Conservation (phyloP, 2,329 filamentous ascomycete species). For the Colletotrichum sojae region DNA sequence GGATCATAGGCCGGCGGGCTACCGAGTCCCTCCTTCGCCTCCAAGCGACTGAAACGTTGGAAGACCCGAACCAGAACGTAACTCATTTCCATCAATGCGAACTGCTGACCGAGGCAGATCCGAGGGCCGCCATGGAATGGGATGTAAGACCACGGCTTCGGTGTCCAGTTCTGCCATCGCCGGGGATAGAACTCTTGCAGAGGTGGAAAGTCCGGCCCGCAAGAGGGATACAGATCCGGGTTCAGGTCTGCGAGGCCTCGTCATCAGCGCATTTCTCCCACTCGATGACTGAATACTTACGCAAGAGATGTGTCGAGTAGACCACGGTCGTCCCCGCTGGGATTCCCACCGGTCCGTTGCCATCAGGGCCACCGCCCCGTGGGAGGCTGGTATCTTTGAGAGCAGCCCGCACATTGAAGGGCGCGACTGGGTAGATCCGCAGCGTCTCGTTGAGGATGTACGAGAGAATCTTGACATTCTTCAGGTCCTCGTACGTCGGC, state of each 20-base stretch:
- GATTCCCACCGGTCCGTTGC: slow-evolving; percentile 65
- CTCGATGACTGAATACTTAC: neutral
- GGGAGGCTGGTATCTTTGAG: slow-evolving; percentile 82
- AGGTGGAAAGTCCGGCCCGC: neutral
- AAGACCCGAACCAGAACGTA: slow-evolving; percentile 20
- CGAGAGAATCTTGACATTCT: slow-evolving; percentile 82
- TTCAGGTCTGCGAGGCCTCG: neutral
- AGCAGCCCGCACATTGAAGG: slow-evolving; percentile 82
- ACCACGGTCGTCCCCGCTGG: slow-evolving; percentile 37
- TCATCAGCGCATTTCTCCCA: slow-evolving; percentile 47
- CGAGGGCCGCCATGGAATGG: slow-evolving; percentile 67
- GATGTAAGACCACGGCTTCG: slow-evolving; percentile 65
- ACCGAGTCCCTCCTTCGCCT: neutral
- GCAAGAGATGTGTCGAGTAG: slow-evolving; percentile 15
- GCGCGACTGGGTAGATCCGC: slow-evolving; percentile 82
- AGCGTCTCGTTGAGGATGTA: slow-evolving; percentile 82
- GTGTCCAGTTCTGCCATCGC: slow-evolving; percentile 65
- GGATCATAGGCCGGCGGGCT: neutral
- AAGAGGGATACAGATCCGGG: slow-evolving; percentile 46
- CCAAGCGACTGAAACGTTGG: slow-evolving; percentile 48
- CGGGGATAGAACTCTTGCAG: slow-evolving; percentile 54
- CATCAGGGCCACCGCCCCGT: slow-evolving; percentile 63
- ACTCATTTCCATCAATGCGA: slow-evolving; percentile 10
- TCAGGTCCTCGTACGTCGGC: slow-evolving; percentile 46
- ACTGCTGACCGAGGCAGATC: slow-evolving; percentile 54